Percentiles rank a stretch among this genome's conserved stretches.
Evolutionary conservation across 371 early-diverging fungal species (phyloP).

Genomic region (Circinella minor): DNA sequence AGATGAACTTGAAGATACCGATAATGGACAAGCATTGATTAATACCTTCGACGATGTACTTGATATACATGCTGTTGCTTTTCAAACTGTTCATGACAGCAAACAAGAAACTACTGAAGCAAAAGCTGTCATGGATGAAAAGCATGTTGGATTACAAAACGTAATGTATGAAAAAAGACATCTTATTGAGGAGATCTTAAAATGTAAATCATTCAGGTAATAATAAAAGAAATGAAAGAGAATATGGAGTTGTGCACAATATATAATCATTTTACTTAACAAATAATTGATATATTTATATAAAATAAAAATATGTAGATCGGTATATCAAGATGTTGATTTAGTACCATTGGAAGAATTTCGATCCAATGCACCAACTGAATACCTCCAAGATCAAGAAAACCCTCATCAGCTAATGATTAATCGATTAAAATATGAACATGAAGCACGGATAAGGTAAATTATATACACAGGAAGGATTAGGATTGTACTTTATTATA

Average conservation of each 20-base stretch:
- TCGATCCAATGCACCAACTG: slow-evolving; percentile 32
- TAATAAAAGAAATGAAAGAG: background rate
- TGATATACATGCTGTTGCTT: slow-evolving; percentile 35
- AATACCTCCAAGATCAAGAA: slow-evolving; percentile 32
- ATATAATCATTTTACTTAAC: too few relatives aligned
- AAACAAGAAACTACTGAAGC: slow-evolving; percentile 50
- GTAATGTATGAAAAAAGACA: slow-evolving; percentile 55
- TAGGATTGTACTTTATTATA: too few relatives aligned
- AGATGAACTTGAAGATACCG: background rate
- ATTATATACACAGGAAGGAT: background rate
- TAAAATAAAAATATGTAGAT: slow-evolving; percentile 26
- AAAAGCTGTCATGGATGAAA: slow-evolving; percentile 45
- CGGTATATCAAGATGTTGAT: slow-evolving; percentile 52
- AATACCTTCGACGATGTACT: slow-evolving; percentile 26
- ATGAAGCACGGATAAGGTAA: slow-evolving; percentile 43
- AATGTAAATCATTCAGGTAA: slow-evolving; percentile 51
- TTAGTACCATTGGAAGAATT: slow-evolving; percentile 50
- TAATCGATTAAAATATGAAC: slow-evolving; percentile 49
- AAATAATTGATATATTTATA: too few relatives aligned
- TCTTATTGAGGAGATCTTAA: slow-evolving; percentile 48
- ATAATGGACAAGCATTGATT: slow-evolving; percentile 22
- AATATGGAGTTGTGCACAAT: too few relatives aligned
- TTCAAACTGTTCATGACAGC: slow-evolving; percentile 29
- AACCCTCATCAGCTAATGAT: slow-evolving; percentile 50
- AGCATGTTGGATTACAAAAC: slow-evolving; percentile 46